These are phyloP conservation scores for Candida quercuum DNA, from an alignment of 805 yeast genomes.

Conservation along the genomic window DNA sequence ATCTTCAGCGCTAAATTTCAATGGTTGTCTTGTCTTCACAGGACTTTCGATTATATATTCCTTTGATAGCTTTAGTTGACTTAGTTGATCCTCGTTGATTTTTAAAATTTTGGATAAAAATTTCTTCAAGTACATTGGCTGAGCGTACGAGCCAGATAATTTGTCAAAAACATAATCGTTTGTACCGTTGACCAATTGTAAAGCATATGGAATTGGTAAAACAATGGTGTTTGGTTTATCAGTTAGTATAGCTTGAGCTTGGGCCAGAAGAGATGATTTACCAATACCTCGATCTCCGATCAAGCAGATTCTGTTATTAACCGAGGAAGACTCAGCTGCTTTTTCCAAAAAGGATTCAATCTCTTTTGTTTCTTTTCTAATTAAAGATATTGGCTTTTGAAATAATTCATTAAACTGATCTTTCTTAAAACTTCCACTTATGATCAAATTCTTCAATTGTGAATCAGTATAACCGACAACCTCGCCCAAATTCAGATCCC, in stretches of 20 bases:
- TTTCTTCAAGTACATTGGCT: conserved; percentile 70
- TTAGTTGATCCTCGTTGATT: conserved; percentile 38
- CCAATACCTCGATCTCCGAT: conserved; percentile 76
- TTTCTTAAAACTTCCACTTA: conserved; percentile 61
- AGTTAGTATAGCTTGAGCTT: conserved; percentile 55
- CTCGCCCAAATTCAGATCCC: conserved; percentile 17
- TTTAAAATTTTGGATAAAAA: conserved; percentile 47
- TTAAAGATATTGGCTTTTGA: conserved; percentile 51
- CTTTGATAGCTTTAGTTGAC: conserved; percentile 28
- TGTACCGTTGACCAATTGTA: conserved; percentile 62
- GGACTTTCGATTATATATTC: conserved; percentile 29
- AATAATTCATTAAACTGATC: conserved; percentile 67
- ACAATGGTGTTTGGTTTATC: conserved; percentile 39
- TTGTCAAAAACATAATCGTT: conserved; percentile 58
- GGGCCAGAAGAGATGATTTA: conserved; percentile 68
- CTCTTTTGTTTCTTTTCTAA: conserved; percentile 42
- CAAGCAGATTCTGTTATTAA: conserved; percentile 48
- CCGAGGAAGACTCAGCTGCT: conserved; percentile 25
- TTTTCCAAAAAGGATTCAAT: conserved; percentile 34
- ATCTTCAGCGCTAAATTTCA: conserved; percentile 24
- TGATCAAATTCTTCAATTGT: conserved; percentile 38
- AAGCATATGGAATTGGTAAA: conserved; percentile 61
- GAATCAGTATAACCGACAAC: conserved; percentile 34
- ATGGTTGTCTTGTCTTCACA: conserved; percentile 26
- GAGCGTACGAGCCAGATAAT: conserved; percentile 48